phyloP scores from a whole-genome alignment of 169 alveolate species.

The Cryptosporidium ubiquitum region DNA sequence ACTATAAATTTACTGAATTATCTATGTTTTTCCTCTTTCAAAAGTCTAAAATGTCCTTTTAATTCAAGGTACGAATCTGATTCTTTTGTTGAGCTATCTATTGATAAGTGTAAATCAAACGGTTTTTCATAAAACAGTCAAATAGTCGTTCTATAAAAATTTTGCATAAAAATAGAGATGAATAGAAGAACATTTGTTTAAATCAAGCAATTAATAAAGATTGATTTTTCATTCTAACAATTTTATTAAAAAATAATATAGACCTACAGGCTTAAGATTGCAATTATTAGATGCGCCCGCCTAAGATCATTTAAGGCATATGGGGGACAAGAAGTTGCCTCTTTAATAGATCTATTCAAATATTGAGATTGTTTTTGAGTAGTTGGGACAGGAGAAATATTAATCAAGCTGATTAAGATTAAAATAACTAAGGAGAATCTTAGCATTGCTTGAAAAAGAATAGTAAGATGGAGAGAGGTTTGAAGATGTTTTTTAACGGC shows the following conservation, averaged over 20 bases:
- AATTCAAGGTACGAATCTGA: too few relatives aligned
- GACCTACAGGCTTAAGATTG: slow-evolving; percentile 1
- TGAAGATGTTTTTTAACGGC: slow-evolving; percentile 26
- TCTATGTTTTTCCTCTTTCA: neutral
- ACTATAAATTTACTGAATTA: neutral
- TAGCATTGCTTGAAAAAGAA: slow-evolving; percentile 46
- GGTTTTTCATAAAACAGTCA: too few relatives aligned
- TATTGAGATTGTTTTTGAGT: slow-evolving; percentile 23
- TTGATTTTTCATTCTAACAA: neutral
- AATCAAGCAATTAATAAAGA: neutral
- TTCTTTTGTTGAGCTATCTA: neutral
- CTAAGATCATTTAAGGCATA: slow-evolving; percentile 39
- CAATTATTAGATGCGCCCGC: slow-evolving; percentile 70
- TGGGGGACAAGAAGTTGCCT: slow-evolving; percentile 36
- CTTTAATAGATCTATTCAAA: slow-evolving; percentile 43
- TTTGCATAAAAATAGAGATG: neutral
- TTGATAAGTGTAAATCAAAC: too few relatives aligned
- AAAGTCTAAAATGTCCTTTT: neutral
- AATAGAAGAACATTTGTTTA: too few relatives aligned
- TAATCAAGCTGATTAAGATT: slow-evolving; percentile 57
- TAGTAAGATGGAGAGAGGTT: slow-evolving; percentile 50
- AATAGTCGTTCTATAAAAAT: neutral
- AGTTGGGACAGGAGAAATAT: slow-evolving; percentile 58
- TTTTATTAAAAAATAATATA: neutral
- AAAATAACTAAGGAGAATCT: slow-evolving; percentile 42